A percentile compares a stretch with the other conserved stretches of the same genome.
Conservation (phyloP, 768 basidiomycete genomes). For the Nidularia pulvinata region DNA sequence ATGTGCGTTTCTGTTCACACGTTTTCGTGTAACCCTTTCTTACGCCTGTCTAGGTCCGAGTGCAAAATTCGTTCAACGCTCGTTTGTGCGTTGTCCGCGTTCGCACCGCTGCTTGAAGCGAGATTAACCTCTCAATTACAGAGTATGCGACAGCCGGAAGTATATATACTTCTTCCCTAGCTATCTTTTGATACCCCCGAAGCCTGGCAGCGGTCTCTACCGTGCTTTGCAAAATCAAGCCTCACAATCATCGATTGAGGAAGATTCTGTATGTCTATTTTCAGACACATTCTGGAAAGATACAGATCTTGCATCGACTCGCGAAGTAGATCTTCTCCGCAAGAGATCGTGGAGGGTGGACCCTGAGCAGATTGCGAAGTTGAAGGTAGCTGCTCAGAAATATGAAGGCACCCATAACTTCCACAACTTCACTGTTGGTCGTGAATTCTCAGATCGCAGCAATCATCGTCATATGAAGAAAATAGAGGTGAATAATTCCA, state of each 20-base stretch:
- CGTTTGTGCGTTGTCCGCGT: slow-evolving; percentile 47
- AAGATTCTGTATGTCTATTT: slow-evolving; percentile 10
- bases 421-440: slow-evolving; percentile 94
- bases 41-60: slow-evolving; percentile 62
- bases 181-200: slow-evolving; percentile 90
- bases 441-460: slow-evolving; percentile 81
- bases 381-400: slow-evolving; percentile 56
- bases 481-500: slow-evolving; percentile 57
- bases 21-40: not conserved
- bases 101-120: not conserved
- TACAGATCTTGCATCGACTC: slow-evolving; percentile 27
- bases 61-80: slow-evolving; percentile 83
- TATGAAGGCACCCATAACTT: slow-evolving; percentile 96
- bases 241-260: slow-evolving; percentile 16
- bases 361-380: slow-evolving; percentile 46
- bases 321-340: slow-evolving; percentile 59
- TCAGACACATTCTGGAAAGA: slow-evolving; percentile 67
- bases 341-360: slow-evolving; percentile 74
- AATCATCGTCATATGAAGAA: slow-evolving; percentile 87
- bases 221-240: slow-evolving; percentile 35
- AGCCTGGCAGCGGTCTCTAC: slow-evolving; percentile 66
- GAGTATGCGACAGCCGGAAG: slow-evolving; percentile 91
- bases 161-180: slow-evolving; percentile 98
- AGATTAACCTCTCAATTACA: slow-evolving; percentile 24
- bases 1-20: slow-evolving; percentile 44